Evolutionary conservation across 306 rosid species (phyloP).

Genomic region (Vigna mungo): DNA sequence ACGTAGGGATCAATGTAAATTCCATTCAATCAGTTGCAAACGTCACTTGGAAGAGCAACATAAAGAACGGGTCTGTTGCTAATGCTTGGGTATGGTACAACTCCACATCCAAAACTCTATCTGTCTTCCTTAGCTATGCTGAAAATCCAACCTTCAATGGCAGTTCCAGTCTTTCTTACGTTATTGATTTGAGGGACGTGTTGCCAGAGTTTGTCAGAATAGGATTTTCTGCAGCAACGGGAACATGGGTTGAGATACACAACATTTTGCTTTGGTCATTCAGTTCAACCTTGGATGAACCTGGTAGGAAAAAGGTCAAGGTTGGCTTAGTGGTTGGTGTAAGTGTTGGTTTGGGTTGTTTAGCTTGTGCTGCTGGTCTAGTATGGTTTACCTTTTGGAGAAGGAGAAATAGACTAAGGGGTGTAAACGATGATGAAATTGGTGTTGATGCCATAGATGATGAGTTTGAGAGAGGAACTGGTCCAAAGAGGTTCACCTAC

Average conservation of each 20-base stretch:
- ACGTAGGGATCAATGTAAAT: conserved; percentile 72
- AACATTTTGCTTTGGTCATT: conserved; percentile 74
- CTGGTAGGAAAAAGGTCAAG: background rate
- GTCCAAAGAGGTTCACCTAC: conserved; percentile 69
- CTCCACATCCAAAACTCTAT: conserved; percentile 61
- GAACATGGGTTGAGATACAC: conserved; percentile 61
- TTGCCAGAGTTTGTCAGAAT: conserved; percentile 71
- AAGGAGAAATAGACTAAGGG: conserved; percentile 23
- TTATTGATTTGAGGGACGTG: conserved; percentile 61
- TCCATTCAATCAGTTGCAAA: conserved; percentile 57
- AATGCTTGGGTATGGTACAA: conserved; percentile 76
- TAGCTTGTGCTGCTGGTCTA: conserved; percentile 51
- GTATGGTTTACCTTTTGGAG: conserved; percentile 58
- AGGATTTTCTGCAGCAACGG: conserved; percentile 84
- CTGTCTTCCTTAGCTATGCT: conserved; percentile 66
- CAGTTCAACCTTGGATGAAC: conserved; percentile 59
- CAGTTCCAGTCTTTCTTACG: conserved; percentile 50
- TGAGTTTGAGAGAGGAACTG: conserved; percentile 72
- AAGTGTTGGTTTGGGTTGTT: conserved; percentile 46
- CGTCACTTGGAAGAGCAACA: conserved; percentile 57
- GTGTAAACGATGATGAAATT: conserved; percentile 1
- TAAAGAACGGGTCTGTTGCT: conserved; percentile 55
- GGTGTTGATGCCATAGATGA: conserved; percentile 57
- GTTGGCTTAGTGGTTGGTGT: conserved; percentile 46
- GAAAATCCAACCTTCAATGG: conserved; percentile 49